Base-by-base conservation (phyloP, 495 filamentous ascomycete species). In the Penicillium mononematosum region DNA sequence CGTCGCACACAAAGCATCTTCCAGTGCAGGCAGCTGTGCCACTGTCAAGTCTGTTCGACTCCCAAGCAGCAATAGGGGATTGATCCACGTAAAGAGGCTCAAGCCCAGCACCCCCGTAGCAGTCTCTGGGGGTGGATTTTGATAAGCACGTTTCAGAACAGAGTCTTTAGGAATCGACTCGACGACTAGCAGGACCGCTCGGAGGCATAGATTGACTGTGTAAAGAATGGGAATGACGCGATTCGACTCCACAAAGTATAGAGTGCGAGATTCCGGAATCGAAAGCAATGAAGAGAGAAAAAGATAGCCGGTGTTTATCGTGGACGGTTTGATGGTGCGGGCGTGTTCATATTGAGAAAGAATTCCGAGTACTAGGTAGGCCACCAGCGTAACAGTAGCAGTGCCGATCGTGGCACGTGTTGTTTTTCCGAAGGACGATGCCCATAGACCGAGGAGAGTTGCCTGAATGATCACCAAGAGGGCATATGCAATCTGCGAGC, bases 11-110 rank as follows among this genome's bases (percentile, higher is more conserved):
- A 81, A 49, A 53, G 29, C 25, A 52, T 70, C 54, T 45, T 78
- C 64, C 20, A 78, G 54, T 0, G 53, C 54, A 16, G 60, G 74
- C 4, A 83, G 45, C 22, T 76, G 73, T 17, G 71, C 55, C 16
- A 62, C 52, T 4, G 62, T 44, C 2, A 83, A 63, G n/a, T 74
- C 55, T 34, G 60, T 71, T 4, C 46, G 61, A 48, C 74, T 74
- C 0, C 80, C 80, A 25, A 59, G 43, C 9, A 43, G 48, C 22
- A 85, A 71, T 8, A 83, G 58, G 25, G 36, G 51, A 49, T 78
- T 81, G 20, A 83, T 69, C 80, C 82, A 85, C 32, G 60, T 75
- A 64, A 80, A 82, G 12, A 79, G 59, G 8, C 61, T 66, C 9
- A 70, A 65, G 38, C 64, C 72, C 55, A 76, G 77, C 8, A 78